A percentile compares a stretch with the other conserved stretches of the same genome.
These are phyloP conservation scores for Fusarium tupiense DNA, from an alignment of 2,329 filamentous ascomycete genomes.

Conservation along the genomic window DNA sequence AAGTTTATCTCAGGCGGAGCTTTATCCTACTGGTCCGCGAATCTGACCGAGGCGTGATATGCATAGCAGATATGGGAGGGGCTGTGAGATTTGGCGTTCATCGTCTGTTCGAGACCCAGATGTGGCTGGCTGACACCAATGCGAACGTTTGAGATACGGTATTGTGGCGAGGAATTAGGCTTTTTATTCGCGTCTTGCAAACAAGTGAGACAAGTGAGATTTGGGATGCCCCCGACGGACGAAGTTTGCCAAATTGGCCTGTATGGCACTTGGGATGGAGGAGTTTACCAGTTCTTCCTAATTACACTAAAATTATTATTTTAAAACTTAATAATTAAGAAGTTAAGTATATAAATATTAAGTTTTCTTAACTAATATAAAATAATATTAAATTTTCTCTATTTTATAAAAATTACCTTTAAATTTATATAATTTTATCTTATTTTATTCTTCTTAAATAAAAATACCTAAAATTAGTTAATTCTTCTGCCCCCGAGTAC, in stretches of 20 bases:
- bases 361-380: rapidly evolving
- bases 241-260: rapidly evolving
- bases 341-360: too few species aligned
- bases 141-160: neutral
- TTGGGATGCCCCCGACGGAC: too few species aligned
- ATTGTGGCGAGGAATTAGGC: too few species aligned
- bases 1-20: rapidly evolving
- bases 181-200: neutral
- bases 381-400: too few species aligned
- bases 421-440: too few species aligned
- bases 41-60: neutral
- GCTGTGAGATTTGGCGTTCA: neutral
- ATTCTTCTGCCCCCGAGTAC: too few species aligned
- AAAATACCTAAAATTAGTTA: too few species aligned
- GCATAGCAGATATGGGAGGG: neutral
- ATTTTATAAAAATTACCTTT: too few species aligned
- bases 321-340: too few species aligned
- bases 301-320: too few species aligned
- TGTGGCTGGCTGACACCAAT: neutral
- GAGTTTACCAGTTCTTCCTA: rapidly evolving
- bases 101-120: neutral
- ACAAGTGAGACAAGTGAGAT: neutral
- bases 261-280: too few species aligned
- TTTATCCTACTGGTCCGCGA: neutral
- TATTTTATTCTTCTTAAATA: too few species aligned